These are phyloP conservation scores for Mortierella sp. DNA, from an alignment of 371 early-diverging fungal species.

Conservation along the genomic window DNA sequence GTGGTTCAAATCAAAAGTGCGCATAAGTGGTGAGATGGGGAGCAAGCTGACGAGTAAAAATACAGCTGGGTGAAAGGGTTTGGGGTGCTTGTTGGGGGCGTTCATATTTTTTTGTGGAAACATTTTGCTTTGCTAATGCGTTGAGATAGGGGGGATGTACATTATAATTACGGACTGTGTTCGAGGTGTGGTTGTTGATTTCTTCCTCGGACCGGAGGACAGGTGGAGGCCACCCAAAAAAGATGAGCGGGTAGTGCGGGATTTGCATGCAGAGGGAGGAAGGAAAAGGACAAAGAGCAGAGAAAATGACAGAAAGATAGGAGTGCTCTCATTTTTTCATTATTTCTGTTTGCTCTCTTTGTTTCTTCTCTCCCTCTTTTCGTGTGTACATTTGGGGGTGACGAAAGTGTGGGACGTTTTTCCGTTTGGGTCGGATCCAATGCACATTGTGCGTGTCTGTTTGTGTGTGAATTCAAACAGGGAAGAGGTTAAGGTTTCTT, in stretches of 20 bases:
- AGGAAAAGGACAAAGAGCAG: background rate
- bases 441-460: too few species aligned
- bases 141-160: background rate
- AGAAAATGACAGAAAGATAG: background rate
- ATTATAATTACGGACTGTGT: background rate
- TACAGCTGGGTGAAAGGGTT: background rate
- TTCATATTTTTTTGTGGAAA: too few species aligned
- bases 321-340: background rate
- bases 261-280: background rate
- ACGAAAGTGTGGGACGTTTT: background rate
- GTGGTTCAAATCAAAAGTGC: too few species aligned
- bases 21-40: background rate
- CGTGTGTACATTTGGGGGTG: background rate
- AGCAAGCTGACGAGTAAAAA: background rate
- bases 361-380: background rate
- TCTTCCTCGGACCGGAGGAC: background rate
- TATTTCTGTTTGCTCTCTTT: background rate
- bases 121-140: slow-evolving; percentile 1
- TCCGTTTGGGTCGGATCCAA: background rate
- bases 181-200: background rate
- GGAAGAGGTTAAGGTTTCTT: too few species aligned
- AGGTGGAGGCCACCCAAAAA: background rate
- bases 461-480: too few species aligned
- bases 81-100: too few species aligned
- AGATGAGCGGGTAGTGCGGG: too few species aligned